phyloP scores from a whole-genome alignment of 768 basidiomycete genomes.

The Harrya chromipes region DNA sequence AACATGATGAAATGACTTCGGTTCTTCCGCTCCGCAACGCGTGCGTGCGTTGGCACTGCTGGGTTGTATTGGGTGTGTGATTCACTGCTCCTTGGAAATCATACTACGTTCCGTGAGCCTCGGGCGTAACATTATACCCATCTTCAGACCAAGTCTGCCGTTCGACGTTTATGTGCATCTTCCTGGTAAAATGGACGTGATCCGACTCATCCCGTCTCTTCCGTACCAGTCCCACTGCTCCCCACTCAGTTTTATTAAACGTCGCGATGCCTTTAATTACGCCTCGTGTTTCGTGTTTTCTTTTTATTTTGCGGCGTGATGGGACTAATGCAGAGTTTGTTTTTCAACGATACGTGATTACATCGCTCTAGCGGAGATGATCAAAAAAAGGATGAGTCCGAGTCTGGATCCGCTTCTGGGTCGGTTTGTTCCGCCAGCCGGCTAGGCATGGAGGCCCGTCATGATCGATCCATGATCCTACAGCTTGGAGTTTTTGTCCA shows the following conservation, averaged over 20 bases:
- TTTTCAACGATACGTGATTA: neutral
- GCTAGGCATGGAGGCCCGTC: constrained; percentile 16
- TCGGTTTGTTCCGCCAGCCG: constrained; percentile 19
- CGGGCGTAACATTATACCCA: constrained; percentile 17
- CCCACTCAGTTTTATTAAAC: neutral
- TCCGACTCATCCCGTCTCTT: constrained; percentile 22
- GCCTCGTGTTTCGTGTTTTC: neutral
- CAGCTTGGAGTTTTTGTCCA: constrained; percentile 10
- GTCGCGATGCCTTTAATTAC: neutral
- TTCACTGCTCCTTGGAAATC: constrained; percentile 10
- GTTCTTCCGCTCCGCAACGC: constrained; percentile 6
- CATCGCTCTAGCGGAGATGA: no score
- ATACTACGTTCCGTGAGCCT: constrained; percentile 4
- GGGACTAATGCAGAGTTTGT: neutral
- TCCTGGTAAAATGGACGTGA: constrained; percentile 8
- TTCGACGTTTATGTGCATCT: neutral
- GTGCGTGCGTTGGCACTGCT: no score
- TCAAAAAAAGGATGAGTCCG: neutral
- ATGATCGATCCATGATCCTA: no score
- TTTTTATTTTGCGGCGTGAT: neutral
- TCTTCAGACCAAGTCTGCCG: neutral
- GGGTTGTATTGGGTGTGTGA: neutral
- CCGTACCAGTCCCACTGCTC: constrained; percentile 1
- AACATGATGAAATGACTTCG: neutral
- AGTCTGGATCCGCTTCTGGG: constrained; percentile 9